Percentiles rank a stretch among this genome's conserved stretches.
Conservation (phyloP, 139 green algal species). For the Bryopsis sp. region DNA sequence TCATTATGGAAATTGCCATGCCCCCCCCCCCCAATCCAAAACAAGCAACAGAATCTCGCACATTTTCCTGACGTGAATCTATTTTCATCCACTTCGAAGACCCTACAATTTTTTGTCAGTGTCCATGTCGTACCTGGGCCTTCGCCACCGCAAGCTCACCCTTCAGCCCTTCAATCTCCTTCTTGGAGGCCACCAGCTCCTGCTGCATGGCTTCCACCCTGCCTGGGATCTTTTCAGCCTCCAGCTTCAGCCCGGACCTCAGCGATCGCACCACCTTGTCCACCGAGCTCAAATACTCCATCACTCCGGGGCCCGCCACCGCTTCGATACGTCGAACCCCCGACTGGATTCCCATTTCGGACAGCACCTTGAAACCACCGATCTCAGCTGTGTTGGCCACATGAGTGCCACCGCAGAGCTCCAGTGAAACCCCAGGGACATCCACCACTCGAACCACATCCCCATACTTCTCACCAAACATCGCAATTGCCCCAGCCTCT, state of each 20-base stretch:
- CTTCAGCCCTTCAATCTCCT: slow-evolving; percentile 53
- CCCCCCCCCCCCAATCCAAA: too few species aligned
- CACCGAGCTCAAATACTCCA: slow-evolving; percentile 60
- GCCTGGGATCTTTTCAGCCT: slow-evolving; percentile 42
- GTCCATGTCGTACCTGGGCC: slow-evolving; percentile 27
- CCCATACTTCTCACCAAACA: slow-evolving; percentile 95
- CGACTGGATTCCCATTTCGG: slow-evolving; percentile 24
- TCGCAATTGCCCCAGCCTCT: slow-evolving; percentile 70
- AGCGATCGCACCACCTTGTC: slow-evolving; percentile 57
- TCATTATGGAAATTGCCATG: too few species aligned
- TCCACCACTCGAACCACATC: slow-evolving; percentile 79
- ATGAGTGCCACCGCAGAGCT: slow-evolving; percentile 79
- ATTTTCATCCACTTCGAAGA: too few species aligned
- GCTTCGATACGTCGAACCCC: slow-evolving; percentile 84
- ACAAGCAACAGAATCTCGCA: too few species aligned
- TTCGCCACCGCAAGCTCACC: slow-evolving; percentile 65
- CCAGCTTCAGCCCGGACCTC: slow-evolving; percentile 30
- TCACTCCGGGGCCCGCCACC: slow-evolving; percentile 59
- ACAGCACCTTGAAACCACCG: slow-evolving; percentile 40
- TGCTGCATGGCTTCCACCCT: slow-evolving; percentile 40
- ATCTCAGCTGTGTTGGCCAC: slow-evolving; percentile 57
- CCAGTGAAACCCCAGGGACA: slow-evolving; percentile 72
- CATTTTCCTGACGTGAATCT: too few species aligned
- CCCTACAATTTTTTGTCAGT: too few species aligned
- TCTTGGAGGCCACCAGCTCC: slow-evolving; percentile 50